phyloP scores from a whole-genome alignment of 2,329 filamentous ascomycete species.

The Microcera coccophila region DNA sequence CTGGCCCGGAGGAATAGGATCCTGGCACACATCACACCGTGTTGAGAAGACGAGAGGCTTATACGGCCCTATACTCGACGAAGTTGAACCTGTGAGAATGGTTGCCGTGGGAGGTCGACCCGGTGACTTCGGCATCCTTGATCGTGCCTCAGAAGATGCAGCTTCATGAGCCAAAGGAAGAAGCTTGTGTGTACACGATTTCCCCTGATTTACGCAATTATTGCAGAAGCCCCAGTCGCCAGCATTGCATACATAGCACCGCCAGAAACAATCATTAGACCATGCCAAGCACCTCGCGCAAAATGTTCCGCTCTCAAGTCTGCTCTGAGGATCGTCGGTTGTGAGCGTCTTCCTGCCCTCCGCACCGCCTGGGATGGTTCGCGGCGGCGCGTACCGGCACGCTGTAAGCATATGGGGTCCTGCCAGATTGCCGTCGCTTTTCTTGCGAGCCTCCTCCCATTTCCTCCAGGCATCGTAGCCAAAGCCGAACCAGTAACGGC shows the following conservation, averaged over 20 bases:
- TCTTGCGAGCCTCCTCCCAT: slow-evolving; percentile 55
- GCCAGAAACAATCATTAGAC: slow-evolving; percentile 85
- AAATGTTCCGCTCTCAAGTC: slow-evolving; percentile 77
- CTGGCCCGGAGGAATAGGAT: slow-evolving; percentile 64
- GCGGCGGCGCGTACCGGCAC: slow-evolving; percentile 53
- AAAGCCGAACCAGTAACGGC: slow-evolving; percentile 85
- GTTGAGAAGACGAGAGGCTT: slow-evolving; percentile 68
- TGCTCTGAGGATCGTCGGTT: slow-evolving; percentile 61
- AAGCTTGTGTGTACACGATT: slow-evolving; percentile 76
- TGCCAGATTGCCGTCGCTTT: slow-evolving; percentile 36
- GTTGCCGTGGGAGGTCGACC: slow-evolving; percentile 46
- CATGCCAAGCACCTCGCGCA: slow-evolving; percentile 71
- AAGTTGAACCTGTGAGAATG: slow-evolving; percentile 45
- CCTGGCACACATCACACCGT: slow-evolving; percentile 73
- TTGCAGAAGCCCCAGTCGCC: slow-evolving; percentile 96
- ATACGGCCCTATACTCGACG: slow-evolving; percentile 51
- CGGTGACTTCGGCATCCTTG: slow-evolving; percentile 40
- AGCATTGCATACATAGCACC: slow-evolving; percentile 80
- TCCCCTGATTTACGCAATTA: slow-evolving; percentile 76
- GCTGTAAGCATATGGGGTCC: slow-evolving; percentile 57
- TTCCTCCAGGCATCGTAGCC: slow-evolving; percentile 65
- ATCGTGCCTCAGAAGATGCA: slow-evolving; percentile 32
- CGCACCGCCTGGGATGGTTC: slow-evolving; percentile 46
- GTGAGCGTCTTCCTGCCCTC: slow-evolving; percentile 57
- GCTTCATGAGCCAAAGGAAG: slow-evolving; percentile 67